Evolutionary conservation across 805 yeast species (phyloP).

Genomic region (Wickerhamiella australiensis): DNA sequence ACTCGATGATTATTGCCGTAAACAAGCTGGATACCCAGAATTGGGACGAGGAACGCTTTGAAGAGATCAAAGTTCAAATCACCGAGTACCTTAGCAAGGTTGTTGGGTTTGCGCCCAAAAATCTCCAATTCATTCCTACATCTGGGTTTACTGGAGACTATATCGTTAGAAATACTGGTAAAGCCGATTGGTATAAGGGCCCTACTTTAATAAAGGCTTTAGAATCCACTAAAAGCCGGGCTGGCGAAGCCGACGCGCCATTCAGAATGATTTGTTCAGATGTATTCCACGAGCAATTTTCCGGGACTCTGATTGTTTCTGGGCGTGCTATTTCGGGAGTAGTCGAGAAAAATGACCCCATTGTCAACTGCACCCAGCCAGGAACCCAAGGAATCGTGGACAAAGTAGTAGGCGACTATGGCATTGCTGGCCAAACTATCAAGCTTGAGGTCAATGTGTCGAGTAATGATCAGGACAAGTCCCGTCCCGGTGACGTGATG

Average conservation of each 20-base stretch:
- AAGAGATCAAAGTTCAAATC: slow-evolving; percentile 39
- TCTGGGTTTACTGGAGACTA: slow-evolving; percentile 61
- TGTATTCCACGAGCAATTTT: slow-evolving; percentile 39
- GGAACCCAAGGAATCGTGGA: slow-evolving; percentile 17
- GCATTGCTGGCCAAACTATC: slow-evolving; percentile 45
- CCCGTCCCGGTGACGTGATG: slow-evolving; percentile 57
- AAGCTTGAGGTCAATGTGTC: slow-evolving; percentile 32
- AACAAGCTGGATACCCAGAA: slow-evolving; percentile 57
- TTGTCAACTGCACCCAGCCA: slow-evolving; percentile 43
- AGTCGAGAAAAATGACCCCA: slow-evolving; percentile 58
- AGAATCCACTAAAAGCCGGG: slow-evolving; percentile 22
- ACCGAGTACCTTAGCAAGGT: slow-evolving; percentile 39
- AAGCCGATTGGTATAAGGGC: slow-evolving; percentile 37
- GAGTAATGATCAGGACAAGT: slow-evolving; percentile 30
- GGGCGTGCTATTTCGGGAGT: slow-evolving; percentile 62
- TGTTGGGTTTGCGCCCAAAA: slow-evolving; percentile 36
- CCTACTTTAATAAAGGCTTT: slow-evolving; percentile 33
- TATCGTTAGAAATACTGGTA: slow-evolving; percentile 36
- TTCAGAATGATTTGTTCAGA: slow-evolving; percentile 56
- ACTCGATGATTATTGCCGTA: slow-evolving; percentile 45
- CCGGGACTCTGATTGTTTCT: slow-evolving; percentile 38
- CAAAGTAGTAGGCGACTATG: slow-evolving; percentile 27
- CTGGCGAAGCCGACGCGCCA: slow-evolving; percentile 14
- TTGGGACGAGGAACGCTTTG: slow-evolving; percentile 45
- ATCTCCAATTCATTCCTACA: slow-evolving; percentile 48